phyloP scores from a whole-genome alignment of 768 basidiomycete genomes.

The Tricholoma hemisulphureum region DNA sequence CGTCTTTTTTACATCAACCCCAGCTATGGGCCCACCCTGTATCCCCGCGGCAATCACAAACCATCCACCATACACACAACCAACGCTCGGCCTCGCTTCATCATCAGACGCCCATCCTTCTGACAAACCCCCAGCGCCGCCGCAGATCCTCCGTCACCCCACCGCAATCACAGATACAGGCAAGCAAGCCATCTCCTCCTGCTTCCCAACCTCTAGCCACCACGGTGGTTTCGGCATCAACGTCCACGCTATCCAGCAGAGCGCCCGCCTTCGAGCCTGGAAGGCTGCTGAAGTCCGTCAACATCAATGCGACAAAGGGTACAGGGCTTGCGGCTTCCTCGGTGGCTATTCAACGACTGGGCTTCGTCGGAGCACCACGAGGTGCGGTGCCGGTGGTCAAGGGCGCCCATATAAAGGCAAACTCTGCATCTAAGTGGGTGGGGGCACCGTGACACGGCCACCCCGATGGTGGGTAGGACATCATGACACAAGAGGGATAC shows the following conservation, averaged over 20 bases:
- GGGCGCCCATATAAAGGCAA: not conserved
- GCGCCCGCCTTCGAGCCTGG: conserved; percentile 57
- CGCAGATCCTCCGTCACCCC: conserved; percentile 20
- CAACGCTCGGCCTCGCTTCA: conserved; percentile 30
- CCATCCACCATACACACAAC: conserved; percentile 15
- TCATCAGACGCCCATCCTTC: conserved; percentile 19
- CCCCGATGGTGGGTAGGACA: not conserved
- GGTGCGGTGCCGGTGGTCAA: not conserved
- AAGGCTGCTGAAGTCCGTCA: conserved; percentile 8
- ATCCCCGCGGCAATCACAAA: conserved; percentile 6
- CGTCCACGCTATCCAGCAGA: conserved; percentile 49
- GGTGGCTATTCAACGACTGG: not conserved
- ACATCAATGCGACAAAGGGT: not conserved
- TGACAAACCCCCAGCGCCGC: conserved; percentile 27
- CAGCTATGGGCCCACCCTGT: conserved; percentile 7
- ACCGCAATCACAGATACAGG: not conserved
- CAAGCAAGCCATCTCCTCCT: not conserved
- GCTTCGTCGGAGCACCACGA: not conserved
- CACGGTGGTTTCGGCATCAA: conserved; percentile 15
- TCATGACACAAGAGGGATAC: too few relatives aligned
- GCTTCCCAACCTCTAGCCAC: conserved; percentile 6
- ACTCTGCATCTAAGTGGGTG: not conserved
- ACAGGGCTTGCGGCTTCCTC: not conserved
- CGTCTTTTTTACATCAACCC: conserved; percentile 8
- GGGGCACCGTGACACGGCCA: not conserved